Conservation (phyloP, 2,329 filamentous ascomycete species). For the Fusarium kyushuense region DNA sequence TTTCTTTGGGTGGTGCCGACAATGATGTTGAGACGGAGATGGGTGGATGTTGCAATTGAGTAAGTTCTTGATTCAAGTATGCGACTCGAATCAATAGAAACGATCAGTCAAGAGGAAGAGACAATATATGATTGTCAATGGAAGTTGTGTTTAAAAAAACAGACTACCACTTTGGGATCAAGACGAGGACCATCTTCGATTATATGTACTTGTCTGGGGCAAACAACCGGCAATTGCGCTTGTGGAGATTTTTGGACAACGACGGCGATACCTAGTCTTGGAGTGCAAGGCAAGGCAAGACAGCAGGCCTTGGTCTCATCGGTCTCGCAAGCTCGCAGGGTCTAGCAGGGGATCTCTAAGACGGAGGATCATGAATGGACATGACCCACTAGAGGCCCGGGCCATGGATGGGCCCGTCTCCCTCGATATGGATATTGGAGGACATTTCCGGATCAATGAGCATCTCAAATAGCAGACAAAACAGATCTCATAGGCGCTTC, state of each 20-base stretch:
- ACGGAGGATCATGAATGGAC: slow-evolving; percentile 36
- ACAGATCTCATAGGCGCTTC: slow-evolving; percentile 21
- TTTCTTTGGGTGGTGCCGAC: slow-evolving; percentile 32
- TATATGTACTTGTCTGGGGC: slow-evolving; percentile 49
- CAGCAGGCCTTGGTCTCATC: slow-evolving; percentile 37
- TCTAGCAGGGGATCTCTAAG: slow-evolving; percentile 40
- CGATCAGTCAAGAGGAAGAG: slow-evolving; percentile 18
- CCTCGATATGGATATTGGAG: slow-evolving; percentile 18
- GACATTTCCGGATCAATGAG: slow-evolving; percentile 35
- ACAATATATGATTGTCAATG: slow-evolving; percentile 32
- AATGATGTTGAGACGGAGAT: slow-evolving; percentile 25
- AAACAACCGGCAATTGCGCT: slow-evolving; percentile 40
- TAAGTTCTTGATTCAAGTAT: slow-evolving; percentile 30
- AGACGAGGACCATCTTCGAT: slow-evolving; percentile 46
- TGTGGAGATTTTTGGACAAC: slow-evolving; percentile 36
- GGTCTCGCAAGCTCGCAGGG: slow-evolving; percentile 13
- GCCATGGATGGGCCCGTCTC: slow-evolving; percentile 34
- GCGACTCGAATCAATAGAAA: slow-evolving; percentile 22
- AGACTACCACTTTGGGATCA: slow-evolving; percentile 47
- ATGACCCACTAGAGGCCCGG: slow-evolving; percentile 38
- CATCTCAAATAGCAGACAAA: slow-evolving; percentile 14
- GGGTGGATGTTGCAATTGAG: slow-evolving; percentile 30
- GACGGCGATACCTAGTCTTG: slow-evolving; percentile 40
- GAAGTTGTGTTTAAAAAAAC: slow-evolving; percentile 23
- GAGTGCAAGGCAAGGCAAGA: slow-evolving; percentile 26